phyloP scores from a whole-genome alignment of 345 rosid species.

The Arabidopsis suecica region DNA sequence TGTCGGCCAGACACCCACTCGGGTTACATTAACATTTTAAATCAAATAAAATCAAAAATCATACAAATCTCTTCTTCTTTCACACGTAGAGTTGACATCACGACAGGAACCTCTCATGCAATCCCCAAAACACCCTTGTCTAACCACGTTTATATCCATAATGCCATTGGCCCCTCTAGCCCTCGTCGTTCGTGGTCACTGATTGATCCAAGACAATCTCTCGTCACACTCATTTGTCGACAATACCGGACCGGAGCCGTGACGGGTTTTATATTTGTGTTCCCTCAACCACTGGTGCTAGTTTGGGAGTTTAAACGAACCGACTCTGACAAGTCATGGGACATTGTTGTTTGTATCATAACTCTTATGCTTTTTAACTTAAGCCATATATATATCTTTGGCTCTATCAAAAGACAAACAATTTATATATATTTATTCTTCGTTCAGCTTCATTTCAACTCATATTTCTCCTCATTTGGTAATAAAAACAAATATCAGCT shows the following conservation, averaged over 20 bases:
- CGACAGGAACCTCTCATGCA: constrained; percentile 32
- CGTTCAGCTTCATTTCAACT: constrained; percentile 15
- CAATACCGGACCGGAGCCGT: constrained; percentile 49
- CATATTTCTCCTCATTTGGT: constrained; percentile 29
- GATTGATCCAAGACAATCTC: constrained; percentile 57
- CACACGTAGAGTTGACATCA: constrained; percentile 64
- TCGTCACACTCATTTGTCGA: constrained; percentile 52
- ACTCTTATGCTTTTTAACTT: constrained; percentile 35
- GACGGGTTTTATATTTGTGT: constrained; percentile 42
- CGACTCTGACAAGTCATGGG: constrained; percentile 44
- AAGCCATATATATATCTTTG: constrained; percentile 36
- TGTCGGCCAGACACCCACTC: constrained; percentile 83
- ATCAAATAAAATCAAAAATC: constrained; percentile 1
- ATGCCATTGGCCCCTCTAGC: constrained; percentile 35
- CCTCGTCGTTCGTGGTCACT: constrained; percentile 38
- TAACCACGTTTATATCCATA: constrained; percentile 32
- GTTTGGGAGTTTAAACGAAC: constrained; percentile 41
- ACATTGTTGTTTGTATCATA: constrained; percentile 44
- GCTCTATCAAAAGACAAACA: constrained; percentile 20
- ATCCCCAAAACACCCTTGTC: constrained; percentile 32
- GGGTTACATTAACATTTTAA: constrained; percentile 56
- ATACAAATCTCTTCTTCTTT: constrained; percentile 32
- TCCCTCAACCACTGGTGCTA: constrained; percentile 45
- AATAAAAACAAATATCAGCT: constrained; percentile 35
- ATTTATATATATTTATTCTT: constrained; percentile 25